phyloP scores from a whole-genome alignment of 768 basidiomycete genomes.

The Chiua virens region DNA sequence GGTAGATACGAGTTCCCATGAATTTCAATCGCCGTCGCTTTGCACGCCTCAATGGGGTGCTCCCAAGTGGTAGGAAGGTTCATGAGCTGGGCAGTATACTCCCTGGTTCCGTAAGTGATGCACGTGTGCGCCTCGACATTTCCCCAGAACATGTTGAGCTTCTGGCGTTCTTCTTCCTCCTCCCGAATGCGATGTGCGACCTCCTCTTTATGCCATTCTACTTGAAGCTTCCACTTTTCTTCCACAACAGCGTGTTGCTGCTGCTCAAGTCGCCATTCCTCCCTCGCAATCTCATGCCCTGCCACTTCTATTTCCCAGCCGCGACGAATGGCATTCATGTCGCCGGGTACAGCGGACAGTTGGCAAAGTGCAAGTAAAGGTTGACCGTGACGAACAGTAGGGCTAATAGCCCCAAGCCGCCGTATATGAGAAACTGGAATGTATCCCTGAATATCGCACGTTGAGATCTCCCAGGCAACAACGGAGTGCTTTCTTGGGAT shows the following conservation, averaged over 20 bases:
- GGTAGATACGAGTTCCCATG: conserved; percentile 22
- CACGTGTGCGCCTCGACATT: conserved; percentile 14
- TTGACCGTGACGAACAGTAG: too few relatives aligned
- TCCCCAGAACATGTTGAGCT: too few relatives aligned
- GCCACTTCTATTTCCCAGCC: conserved; percentile 7
- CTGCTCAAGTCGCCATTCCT: conserved; percentile 10
- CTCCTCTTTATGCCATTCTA: conserved; percentile 7
- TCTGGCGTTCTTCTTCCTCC: conserved; percentile 14
- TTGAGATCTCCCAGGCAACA: conserved; percentile 6
- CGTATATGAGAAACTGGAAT: neutral
- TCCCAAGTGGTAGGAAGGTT: too few relatives aligned
- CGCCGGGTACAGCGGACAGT: conserved; percentile 12
- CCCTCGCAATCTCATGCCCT: neutral
- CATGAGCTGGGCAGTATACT: too few relatives aligned
- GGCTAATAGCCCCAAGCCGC: too few relatives aligned
- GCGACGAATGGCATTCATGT: conserved; percentile 9
- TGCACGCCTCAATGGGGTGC: conserved; percentile 28
- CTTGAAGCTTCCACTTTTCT: conserved; percentile 11
- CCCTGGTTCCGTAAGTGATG: too few relatives aligned
- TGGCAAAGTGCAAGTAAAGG: conserved; percentile 1
- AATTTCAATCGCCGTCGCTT: conserved; percentile 21
- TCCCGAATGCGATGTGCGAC: conserved; percentile 1
- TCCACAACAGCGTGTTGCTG: neutral
- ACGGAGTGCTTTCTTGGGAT: conserved; percentile 2
- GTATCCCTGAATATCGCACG: too few relatives aligned